Base-by-base conservation (phyloP, 192 early-diverging fungal genomes). In the Entomortierella parvispora region DNA sequence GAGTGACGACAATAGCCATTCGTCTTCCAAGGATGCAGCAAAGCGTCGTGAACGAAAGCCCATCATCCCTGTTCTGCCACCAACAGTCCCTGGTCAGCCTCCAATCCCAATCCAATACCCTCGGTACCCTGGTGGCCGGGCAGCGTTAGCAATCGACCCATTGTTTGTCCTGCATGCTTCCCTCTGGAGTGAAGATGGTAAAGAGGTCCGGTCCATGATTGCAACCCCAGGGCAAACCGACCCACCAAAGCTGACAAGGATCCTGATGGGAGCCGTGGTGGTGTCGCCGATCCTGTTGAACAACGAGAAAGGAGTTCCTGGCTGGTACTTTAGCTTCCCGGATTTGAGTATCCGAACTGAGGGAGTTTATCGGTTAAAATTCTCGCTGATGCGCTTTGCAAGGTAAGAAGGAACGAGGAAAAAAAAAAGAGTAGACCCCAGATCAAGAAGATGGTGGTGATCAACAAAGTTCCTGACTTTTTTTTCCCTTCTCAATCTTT, bases 301-400 rank as follows among this genome's bases (percentile, higher is more conserved):
- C 26, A 85, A 88, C 52, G 68, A 80, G 5, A 50, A 83, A 17
- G 89, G 89, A 32, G 82, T 88, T 63, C 82, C 82, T 9, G 91
- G 92, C 2, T 88, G 89, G 56, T 93, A 89, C 68, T 93, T 93
- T 84, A 90, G 89, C 43, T 93, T 92, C 66, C 90, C 92, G 5
- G 91, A 93, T 60, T 68, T 93, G 42, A 90, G 89, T 31, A 91
- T 93, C 32, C 83, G 91, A 5, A 90, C 89, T 2, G 90, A 91
- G 34, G 92, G 92, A 0, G 84, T 86, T 20, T 93, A 93, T 49
- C 85, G 85, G 0, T 69, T 93, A 33, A 87, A 86, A 28, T 92
- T 93, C 62, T 84, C 82, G 42, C 70, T 93, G 15, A 87, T 93
- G 78, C 89, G 90, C 48, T 79, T 93, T 58, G 81, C 87, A 69